Base-by-base conservation (phyloP, 768 basidiomycete species). In the Collybia nuda region DNA sequence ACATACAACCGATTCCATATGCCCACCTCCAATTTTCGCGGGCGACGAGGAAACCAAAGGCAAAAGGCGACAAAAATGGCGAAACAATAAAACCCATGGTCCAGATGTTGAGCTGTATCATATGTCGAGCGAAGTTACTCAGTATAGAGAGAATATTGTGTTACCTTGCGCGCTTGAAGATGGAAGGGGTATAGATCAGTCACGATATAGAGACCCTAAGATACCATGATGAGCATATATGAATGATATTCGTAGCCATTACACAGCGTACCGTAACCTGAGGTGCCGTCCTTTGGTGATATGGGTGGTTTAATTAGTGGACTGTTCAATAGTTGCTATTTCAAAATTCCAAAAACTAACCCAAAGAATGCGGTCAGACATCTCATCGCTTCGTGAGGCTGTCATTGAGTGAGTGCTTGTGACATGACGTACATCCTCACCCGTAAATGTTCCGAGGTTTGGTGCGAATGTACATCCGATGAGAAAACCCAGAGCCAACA, bases 41-140 rank as follows among this genome's bases (percentile, higher is more conserved):
- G 0, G 83, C 84, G 2, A 82, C 81, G 4, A 87, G 69, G 71
- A 86, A 88, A 3, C 86, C 85, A 53, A 86, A 82, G 0, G 79
- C 73, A 58, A 85, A 86, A 0, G 86, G 86, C 2, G 82, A 84
- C 8, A 81, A 57, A 70, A 82, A 82, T 8, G 80, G 83, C 12
- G 83, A 83, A 22, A 85, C 62, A 58, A 88, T 77, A 67, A 87
- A 85, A 1, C 84, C 86, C 77, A 88, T 81, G 2, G 85, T 86
- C 86, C 85, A 86, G 44, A 83, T 65, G 55, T 84, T 85, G 29
- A 87, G 73, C 82, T 85, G 51, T 14, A 21, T 12, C 15, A 2
- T 14, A 5, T 5, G 35, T 43, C 11, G 51, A 46, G 18, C 39
- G 23, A 18, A 15, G 8, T 1, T 21, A 28, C 32, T 6, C 11